Evolutionary conservation across 768 basidiomycete species (phyloP).

Genomic region (Guyanaporus albipodus): DNA sequence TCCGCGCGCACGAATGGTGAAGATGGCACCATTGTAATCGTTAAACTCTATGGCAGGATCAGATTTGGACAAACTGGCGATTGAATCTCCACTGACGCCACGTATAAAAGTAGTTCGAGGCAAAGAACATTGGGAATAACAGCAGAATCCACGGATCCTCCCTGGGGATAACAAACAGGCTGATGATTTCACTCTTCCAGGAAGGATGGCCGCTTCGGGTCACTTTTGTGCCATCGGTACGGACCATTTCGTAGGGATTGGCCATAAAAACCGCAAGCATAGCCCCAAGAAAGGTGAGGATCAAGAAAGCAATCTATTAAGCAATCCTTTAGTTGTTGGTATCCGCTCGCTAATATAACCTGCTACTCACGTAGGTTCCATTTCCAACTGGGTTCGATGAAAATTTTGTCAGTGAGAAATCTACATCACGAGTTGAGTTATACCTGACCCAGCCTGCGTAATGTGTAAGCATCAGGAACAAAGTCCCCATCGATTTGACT

Average conservation of each 20-base stretch:
- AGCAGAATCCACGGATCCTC: slow-evolving; percentile 69
- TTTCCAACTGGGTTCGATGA: slow-evolving; percentile 50
- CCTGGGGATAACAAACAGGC: slow-evolving; percentile 60
- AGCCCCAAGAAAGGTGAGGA: slow-evolving; percentile 65
- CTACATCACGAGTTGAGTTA: too few species aligned
- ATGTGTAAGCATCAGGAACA: too few species aligned
- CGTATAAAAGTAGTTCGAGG: slow-evolving; percentile 80
- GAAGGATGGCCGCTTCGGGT: slow-evolving; percentile 58
- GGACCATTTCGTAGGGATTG: slow-evolving; percentile 66
- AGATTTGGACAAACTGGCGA: neutral
- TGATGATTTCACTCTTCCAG: slow-evolving; percentile 69
- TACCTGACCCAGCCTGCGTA: too few species aligned
- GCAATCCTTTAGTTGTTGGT: too few species aligned
- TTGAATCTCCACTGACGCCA: slow-evolving; percentile 48
- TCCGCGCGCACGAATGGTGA: slow-evolving; percentile 71
- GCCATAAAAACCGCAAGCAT: slow-evolving; percentile 65
- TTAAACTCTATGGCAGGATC: slow-evolving; percentile 48
- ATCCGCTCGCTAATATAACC: too few species aligned
- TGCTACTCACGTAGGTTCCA: slow-evolving; percentile 77
- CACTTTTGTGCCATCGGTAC: slow-evolving; percentile 71
- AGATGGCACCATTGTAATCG: slow-evolving; percentile 68
- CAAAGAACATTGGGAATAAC: slow-evolving; percentile 80
- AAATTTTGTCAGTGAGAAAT: neutral
- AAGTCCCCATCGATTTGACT: too few species aligned
- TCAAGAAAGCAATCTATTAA: slow-evolving; percentile 49